Conservation (phyloP, 768 basidiomycete species). For the Suillus occidentalis region DNA sequence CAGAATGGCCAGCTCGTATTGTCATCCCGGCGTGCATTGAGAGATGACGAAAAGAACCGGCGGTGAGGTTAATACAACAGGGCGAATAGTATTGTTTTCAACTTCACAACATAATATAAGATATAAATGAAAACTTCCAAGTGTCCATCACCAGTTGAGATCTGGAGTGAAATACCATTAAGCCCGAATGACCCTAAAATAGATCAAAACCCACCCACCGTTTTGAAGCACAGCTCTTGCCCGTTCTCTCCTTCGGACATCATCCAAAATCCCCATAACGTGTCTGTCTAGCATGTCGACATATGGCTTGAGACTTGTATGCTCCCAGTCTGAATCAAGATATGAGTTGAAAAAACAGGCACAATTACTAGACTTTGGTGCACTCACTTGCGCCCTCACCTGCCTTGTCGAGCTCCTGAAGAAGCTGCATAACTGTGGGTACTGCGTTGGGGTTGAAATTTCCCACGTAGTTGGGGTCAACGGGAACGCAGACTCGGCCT, state of each 20-base stretch:
- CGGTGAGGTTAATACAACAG: not conserved
- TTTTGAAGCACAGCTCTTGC: conserved; percentile 10
- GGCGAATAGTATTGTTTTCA: not conserved
- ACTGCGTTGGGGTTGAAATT: conserved; percentile 83
- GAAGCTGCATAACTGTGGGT: conserved; percentile 83
- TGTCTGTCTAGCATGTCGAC: conserved; percentile 89
- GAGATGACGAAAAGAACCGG: not conserved
- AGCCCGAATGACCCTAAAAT: not conserved
- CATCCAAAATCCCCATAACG: conserved; percentile 32
- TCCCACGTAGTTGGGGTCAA: conserved; percentile 74
- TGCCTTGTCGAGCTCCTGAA: conserved; percentile 69
- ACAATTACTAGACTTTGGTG: not conserved
- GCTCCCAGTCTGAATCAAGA: conserved; percentile 65
- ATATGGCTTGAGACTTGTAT: conserved; percentile 85
- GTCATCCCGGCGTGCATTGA: not conserved
- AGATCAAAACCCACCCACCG: conserved; percentile 13
- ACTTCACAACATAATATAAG: not conserved
- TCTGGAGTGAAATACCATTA: conserved; percentile 15
- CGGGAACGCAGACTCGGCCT: conserved; percentile 91
- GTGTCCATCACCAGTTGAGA: conserved; percentile 23
- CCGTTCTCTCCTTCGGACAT: conserved; percentile 26
- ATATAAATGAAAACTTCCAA: not conserved
- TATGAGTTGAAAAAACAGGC: conserved; percentile 6
- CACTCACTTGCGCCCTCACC: conserved; percentile 49
- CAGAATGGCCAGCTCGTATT: too few relatives aligned